Base-by-base conservation (phyloP, 1,139 yeast species). In the Taphrina populina region DNA sequence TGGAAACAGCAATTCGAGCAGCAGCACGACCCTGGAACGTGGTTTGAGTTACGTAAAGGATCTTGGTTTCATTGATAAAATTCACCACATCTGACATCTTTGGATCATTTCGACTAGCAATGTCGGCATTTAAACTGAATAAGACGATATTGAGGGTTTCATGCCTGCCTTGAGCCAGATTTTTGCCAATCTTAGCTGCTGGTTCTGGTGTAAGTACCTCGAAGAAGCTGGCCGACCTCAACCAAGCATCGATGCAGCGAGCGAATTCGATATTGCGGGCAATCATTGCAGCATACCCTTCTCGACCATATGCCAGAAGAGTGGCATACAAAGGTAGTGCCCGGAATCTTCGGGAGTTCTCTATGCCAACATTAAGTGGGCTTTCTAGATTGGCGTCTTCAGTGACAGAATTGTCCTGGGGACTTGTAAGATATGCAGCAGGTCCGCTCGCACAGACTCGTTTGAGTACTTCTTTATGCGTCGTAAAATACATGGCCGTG, bases 251-350 rank as follows among this genome's bases (percentile, higher is more conserved):
- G 27, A 43, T n/a, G 2, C 26, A 29, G 11, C 47, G 19, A 7
- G 37, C 37, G 23, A 43, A 43, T 17, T 30, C 36, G 23, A 43
- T 15, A 19, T 43, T 43, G 7, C 47, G 35, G n/a, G 20, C 19
- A 10, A 43, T 11, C 37, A 43, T 29, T 4, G 19, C 36, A 11
- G 47, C 35, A 19, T 43, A 43, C 10, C 47, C 47, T 8, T 13
- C 19, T 30, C 32, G 19, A 11, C 47, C 47, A 43, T 43, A 43
- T 11, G 47, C 47, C 11, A 43, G 29, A 10, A 43, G 29, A 8
- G 47, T 23, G 4, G 47, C 47, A 32, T 43, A 43, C 26, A 43
- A 37, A 19, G 47, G 47, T 13, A 43, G 20, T 10, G 47, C 47
- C 32, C 47, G 29, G 15, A 43, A 43, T 6, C 47, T 24, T 26